Evolutionary conservation across 164 flowering plant genomes (phyloP).

Genomic region (Vitis riparia): DNA sequence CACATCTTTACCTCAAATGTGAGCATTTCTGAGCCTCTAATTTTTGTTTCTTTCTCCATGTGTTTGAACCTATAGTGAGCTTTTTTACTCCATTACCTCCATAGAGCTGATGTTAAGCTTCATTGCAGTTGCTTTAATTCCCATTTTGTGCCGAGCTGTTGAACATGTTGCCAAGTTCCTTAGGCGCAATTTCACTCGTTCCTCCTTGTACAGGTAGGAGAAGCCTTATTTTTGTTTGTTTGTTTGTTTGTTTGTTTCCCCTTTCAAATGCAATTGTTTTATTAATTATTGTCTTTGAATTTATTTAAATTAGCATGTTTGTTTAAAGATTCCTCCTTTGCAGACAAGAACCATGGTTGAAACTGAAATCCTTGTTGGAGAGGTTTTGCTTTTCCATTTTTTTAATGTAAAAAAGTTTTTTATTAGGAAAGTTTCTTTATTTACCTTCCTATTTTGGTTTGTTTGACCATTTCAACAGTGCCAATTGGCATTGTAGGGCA

Average conservation of each 20-base stretch:
- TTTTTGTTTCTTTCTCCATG: background rate
- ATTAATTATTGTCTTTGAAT: too few species aligned
- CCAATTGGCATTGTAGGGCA: too few species aligned
- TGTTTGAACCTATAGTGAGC: background rate
- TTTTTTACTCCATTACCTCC: background rate
- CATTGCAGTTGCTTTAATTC: constrained; percentile 88
- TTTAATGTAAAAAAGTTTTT: too few species aligned
- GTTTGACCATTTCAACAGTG: too few species aligned
- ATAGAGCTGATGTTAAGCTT: constrained; percentile 17
- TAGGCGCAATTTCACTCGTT: constrained; percentile 76
- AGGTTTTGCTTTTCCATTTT: too few species aligned
- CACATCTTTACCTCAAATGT: constrained; percentile 80
- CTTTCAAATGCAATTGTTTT: too few species aligned
- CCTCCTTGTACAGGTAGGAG: constrained; percentile 78
- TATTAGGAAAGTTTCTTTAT: too few species aligned
- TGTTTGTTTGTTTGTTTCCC: background rate
- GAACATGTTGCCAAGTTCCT: constrained; percentile 87
- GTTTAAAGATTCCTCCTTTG: too few species aligned
- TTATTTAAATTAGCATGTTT: too few species aligned
- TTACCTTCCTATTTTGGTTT: too few species aligned
- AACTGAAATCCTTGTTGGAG: too few species aligned
- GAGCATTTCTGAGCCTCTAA: constrained; percentile 24
- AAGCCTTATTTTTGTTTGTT: background rate
- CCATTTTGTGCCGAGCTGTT: constrained; percentile 75
- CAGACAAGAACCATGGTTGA: too few species aligned